Conservation (phyloP, 169 alveolate species). For the Eimeria falciformis region DNA sequence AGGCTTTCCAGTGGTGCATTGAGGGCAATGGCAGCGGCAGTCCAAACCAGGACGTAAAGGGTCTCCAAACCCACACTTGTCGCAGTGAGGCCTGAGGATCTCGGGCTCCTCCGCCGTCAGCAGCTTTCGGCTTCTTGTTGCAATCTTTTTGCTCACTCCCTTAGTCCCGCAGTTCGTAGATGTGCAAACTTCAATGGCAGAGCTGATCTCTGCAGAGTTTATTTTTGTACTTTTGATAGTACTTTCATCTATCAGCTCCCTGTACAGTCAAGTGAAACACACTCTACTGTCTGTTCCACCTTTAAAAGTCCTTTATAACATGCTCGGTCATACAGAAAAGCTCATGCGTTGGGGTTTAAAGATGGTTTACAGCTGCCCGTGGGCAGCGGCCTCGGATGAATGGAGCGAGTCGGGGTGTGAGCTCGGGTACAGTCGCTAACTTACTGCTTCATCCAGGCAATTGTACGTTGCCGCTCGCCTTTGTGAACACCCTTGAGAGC, state of each 20-base stretch:
- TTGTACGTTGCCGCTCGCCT: not conserved
- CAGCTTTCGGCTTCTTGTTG: constrained; percentile 41
- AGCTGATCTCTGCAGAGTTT: not conserved
- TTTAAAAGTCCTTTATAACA: not conserved
- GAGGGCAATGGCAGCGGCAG: constrained; percentile 72
- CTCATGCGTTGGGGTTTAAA: not conserved
- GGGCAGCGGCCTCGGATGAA: not conserved
- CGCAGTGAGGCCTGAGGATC: constrained; percentile 66
- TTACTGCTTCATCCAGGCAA: not conserved
- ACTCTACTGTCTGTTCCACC: too few species aligned
- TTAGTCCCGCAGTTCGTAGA: too few species aligned
- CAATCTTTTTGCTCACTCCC: not conserved
- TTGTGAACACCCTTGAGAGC: not conserved
- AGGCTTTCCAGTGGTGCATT: constrained; percentile 63
- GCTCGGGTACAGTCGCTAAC: not conserved
- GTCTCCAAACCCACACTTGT: constrained; percentile 64
- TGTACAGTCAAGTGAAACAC: not conserved
- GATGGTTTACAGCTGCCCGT: not conserved
- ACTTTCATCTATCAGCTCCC: not conserved
- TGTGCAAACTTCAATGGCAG: too few species aligned
- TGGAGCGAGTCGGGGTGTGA: not conserved
- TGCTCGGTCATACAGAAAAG: not conserved
- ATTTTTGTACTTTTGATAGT: not conserved
- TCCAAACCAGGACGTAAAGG: constrained; percentile 59
- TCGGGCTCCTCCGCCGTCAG: constrained; percentile 58